Evolutionary conservation across 768 basidiomycete genomes (phyloP).

Genomic region (Gelatoporia subvermispora): DNA sequence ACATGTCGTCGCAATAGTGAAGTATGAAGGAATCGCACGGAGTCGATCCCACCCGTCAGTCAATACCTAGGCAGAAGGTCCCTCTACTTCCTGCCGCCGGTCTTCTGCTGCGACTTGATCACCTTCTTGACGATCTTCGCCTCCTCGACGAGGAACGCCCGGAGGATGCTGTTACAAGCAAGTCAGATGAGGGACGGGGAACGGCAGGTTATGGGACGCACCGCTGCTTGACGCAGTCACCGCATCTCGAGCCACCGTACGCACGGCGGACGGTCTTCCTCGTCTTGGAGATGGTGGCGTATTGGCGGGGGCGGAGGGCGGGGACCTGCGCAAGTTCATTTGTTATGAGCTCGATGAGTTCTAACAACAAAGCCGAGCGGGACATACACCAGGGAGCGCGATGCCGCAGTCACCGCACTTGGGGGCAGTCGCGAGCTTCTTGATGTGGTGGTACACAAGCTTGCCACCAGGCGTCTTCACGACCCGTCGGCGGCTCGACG

Average conservation of each 20-base stretch:
- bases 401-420: slow-evolving; percentile 99
- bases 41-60: neutral
- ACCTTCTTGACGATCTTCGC: slow-evolving; percentile 99
- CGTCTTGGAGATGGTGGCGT: slow-evolving; percentile 94
- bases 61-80: neutral
- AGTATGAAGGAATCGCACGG: neutral
- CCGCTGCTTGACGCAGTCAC: slow-evolving; percentile 93
- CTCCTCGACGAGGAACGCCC: slow-evolving; percentile 98
- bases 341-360: neutral
- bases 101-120: slow-evolving; percentile 82
- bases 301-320: slow-evolving; percentile 92
- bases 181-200: slow-evolving; percentile 2
- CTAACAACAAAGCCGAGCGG: neutral
- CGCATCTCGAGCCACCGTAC: slow-evolving; percentile 97
- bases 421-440: slow-evolving; percentile 86
- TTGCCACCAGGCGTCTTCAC: slow-evolving; percentile 98
- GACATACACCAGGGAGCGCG: slow-evolving; percentile 87
- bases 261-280: slow-evolving; percentile 95
- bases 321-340: slow-evolving; percentile 61
- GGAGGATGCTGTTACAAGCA: slow-evolving; percentile 66
- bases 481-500: slow-evolving; percentile 90
- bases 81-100: slow-evolving; percentile 24
- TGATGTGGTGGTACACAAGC: slow-evolving; percentile 96
- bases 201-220: slow-evolving; percentile 34
- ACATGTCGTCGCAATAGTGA: slow-evolving; percentile 20